These are phyloP conservation scores for Fraxinus paxiana DNA, from an alignment of 305 asterid genomes.

Conservation along the genomic window DNA sequence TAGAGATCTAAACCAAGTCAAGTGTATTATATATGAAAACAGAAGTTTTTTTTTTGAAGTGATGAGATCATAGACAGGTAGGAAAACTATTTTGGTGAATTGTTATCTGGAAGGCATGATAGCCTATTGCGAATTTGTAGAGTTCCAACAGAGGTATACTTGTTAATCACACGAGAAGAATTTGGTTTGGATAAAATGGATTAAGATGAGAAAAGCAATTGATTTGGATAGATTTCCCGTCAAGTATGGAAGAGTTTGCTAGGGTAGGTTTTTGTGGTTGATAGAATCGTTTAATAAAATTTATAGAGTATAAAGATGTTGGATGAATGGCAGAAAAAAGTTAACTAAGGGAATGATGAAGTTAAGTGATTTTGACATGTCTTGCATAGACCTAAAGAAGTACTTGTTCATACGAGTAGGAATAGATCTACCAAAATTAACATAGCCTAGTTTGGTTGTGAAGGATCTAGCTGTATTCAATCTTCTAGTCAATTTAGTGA, in stretches of 20 bases:
- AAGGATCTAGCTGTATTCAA: not conserved
- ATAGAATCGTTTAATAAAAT: not conserved
- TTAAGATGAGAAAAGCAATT: not conserved
- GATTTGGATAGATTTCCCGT: not conserved
- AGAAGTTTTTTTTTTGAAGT: not conserved
- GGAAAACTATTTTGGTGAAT: not conserved
- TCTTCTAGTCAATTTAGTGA: not conserved
- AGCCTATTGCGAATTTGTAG: not conserved
- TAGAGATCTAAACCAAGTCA: not conserved
- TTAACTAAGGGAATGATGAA: not conserved
- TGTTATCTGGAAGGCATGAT: not conserved
- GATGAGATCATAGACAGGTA: not conserved
- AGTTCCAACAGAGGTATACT: not conserved
- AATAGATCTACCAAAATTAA: not conserved
- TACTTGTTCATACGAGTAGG: not conserved
- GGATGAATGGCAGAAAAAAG: not conserved
- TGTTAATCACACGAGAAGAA: not conserved
- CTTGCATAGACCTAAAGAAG: not conserved
- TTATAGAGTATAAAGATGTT: not conserved
- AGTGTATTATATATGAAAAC: not conserved
- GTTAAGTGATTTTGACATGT: not conserved
- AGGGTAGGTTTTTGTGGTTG: not conserved
- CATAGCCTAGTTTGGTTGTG: not conserved
- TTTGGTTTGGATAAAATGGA: not conserved
- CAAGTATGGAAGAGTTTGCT: not conserved